These are phyloP conservation scores for Oryza brachyantha DNA, from an alignment of 176 grass and related monocot genomes.

Conservation along the genomic window DNA sequence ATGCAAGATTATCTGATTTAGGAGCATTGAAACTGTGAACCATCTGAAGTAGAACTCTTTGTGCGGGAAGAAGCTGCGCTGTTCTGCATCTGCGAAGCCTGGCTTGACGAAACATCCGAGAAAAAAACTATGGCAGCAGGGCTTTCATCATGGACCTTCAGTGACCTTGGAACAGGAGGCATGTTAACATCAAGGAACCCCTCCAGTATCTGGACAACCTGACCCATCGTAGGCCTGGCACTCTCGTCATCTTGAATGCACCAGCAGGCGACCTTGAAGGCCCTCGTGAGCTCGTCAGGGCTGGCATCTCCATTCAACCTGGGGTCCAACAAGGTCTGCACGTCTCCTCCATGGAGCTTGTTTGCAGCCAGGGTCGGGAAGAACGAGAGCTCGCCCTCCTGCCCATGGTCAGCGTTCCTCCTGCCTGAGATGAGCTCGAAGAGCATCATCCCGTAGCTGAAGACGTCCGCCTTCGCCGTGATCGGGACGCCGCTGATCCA, in stretches of 20 bases:
- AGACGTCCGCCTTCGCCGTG: conserved; percentile 81
- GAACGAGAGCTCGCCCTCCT: conserved; percentile 30
- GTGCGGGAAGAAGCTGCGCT: conserved; percentile 48
- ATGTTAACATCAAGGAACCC: conserved; percentile 68
- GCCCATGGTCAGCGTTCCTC: conserved; percentile 52
- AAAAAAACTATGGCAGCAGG: conserved; percentile 76
- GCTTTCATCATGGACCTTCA: conserved; percentile 55
- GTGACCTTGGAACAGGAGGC: conserved; percentile 69
- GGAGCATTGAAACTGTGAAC: conserved; percentile 24
- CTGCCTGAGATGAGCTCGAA: conserved; percentile 78
- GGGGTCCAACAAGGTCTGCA: conserved; percentile 52
- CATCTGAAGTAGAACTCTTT: conserved; percentile 29
- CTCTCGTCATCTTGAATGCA: conserved; percentile 92
- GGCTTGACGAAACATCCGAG: conserved; percentile 55
- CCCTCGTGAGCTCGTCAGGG: conserved; percentile 58
- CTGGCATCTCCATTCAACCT: conserved; percentile 53
- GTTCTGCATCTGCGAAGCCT: conserved; percentile 37
- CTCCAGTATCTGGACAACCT: conserved; percentile 79
- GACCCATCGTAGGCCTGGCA: conserved; percentile 60
- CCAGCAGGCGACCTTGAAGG: conserved; percentile 86
- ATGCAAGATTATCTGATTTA: conserved; percentile 28
- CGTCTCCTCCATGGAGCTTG: conserved; percentile 61
- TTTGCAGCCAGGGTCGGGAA: conserved; percentile 59
- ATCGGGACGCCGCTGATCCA: conserved; percentile 77
- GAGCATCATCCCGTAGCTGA: conserved; percentile 89